Percentiles rank a stretch among this genome's conserved stretches.
Conservation (phyloP, 192 early-diverging fungal genomes). For the Podila minutissima region DNA sequence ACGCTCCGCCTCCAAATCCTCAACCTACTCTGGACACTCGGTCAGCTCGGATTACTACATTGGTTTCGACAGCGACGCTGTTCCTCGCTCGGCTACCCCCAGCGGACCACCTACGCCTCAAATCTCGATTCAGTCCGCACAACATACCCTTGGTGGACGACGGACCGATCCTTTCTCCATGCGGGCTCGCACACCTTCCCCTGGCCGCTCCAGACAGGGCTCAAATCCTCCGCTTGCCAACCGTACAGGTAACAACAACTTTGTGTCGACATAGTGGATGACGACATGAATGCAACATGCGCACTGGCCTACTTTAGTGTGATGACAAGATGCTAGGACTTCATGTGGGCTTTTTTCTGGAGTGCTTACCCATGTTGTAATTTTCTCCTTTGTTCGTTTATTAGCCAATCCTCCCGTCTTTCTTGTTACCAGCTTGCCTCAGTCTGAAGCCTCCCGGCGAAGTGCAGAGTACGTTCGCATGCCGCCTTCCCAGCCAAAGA, state of each 20-base stretch:
- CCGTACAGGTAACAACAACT: constrained; percentile 9
- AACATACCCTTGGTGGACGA: constrained; percentile 14
- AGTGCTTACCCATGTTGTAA: no score
- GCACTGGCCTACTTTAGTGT: no score
- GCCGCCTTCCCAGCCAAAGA: constrained; percentile 36
- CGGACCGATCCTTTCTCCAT: constrained; percentile 42
- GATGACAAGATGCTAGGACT: no score
- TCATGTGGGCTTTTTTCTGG: no score
- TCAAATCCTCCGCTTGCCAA: constrained; percentile 35
- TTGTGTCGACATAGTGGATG: neutral
- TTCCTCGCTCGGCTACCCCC: constrained; percentile 33
- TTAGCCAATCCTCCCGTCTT: constrained; percentile 47
- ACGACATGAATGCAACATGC: no score
- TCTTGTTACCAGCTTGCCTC: constrained; percentile 37
- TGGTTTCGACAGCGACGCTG: constrained; percentile 41
- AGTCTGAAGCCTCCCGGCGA: constrained; percentile 32
- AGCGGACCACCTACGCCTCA: constrained; percentile 30
- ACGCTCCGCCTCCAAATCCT: constrained; percentile 43
- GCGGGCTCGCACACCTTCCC: constrained; percentile 47
- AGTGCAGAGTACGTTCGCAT: constrained; percentile 43
- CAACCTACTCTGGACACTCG: constrained; percentile 44
- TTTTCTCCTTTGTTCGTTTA: neutral
- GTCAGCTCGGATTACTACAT: constrained; percentile 39
- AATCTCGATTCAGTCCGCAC: constrained; percentile 47
- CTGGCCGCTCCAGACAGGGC: constrained; percentile 38